Evolutionary conservation across 371 early-diverging fungal species (phyloP).

Genomic region (Mortierella sp.): DNA sequence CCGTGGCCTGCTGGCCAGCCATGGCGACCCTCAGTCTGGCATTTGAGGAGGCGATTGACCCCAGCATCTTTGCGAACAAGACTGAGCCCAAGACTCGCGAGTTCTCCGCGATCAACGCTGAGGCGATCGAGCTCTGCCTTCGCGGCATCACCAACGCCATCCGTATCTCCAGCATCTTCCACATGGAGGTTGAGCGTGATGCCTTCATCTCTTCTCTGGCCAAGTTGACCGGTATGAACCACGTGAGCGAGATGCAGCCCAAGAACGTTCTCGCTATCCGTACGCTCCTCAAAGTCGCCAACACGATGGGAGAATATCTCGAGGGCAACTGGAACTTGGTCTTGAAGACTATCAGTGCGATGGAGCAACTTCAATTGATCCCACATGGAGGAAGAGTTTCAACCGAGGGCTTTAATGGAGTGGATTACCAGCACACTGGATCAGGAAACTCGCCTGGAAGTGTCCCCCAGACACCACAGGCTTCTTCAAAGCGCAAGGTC

Average conservation of each 20-base stretch:
- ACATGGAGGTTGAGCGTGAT: slow-evolving; percentile 77
- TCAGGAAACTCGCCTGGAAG: slow-evolving; percentile 19
- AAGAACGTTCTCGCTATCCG: slow-evolving; percentile 79
- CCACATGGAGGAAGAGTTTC: slow-evolving; percentile 57
- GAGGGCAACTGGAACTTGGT: slow-evolving; percentile 78
- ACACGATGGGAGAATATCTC: slow-evolving; percentile 70
- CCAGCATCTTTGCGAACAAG: slow-evolving; percentile 60
- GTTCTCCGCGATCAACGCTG: slow-evolving; percentile 58
- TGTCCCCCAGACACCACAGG: slow-evolving; percentile 21
- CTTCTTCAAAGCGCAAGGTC: slow-evolving; percentile 42
- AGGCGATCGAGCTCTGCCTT: slow-evolving; percentile 63
- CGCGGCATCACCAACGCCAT: slow-evolving; percentile 75
- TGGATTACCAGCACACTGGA: slow-evolving; percentile 40
- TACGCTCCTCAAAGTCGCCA: slow-evolving; percentile 71
- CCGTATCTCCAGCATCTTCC: slow-evolving; percentile 73
- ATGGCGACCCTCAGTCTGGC: slow-evolving; percentile 73
- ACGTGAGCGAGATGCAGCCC: slow-evolving; percentile 71
- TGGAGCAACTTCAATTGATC: slow-evolving; percentile 67
- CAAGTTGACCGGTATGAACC: slow-evolving; percentile 72
- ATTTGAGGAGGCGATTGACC: slow-evolving; percentile 76
- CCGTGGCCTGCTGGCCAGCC: slow-evolving; percentile 78
- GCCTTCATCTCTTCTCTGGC: slow-evolving; percentile 78
- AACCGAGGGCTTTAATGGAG: slow-evolving; percentile 47
- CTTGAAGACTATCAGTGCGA: slow-evolving; percentile 70
- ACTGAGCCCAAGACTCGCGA: slow-evolving; percentile 52